phyloP scores from a whole-genome alignment of 306 rosid species.

The Dryas drummondii region DNA sequence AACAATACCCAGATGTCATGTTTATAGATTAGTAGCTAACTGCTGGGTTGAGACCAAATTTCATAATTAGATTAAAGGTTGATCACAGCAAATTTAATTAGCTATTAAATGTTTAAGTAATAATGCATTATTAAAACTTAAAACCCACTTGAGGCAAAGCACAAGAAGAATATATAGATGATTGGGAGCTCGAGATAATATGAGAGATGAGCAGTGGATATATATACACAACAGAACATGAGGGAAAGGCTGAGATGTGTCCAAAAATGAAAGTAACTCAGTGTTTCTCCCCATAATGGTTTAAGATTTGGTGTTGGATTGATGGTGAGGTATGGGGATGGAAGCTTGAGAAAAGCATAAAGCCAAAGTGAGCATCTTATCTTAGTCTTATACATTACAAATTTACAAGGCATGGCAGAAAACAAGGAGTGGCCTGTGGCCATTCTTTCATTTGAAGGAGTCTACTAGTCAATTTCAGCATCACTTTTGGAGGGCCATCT shows the following conservation, averaged over 20 bases:
- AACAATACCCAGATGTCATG: constrained; percentile 2
- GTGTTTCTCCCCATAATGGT: constrained; percentile 28
- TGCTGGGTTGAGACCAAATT: constrained; percentile 2
- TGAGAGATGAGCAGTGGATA: too few relatives aligned
- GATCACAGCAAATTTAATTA: neutral
- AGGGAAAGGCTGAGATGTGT: neutral
- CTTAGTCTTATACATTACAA: constrained; percentile 26
- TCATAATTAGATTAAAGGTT: neutral
- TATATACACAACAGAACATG: neutral
- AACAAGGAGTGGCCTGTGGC: constrained; percentile 32
- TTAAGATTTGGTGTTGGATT: constrained; percentile 34
- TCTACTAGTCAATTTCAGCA: constrained; percentile 36
- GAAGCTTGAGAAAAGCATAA: constrained; percentile 32
- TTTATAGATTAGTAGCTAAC: neutral
- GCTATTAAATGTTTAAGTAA: too few relatives aligned
- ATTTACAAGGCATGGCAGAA: constrained; percentile 29
- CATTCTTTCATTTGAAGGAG: constrained; percentile 34
- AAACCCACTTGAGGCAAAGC: neutral
- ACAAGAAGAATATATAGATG: neutral
- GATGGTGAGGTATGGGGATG: constrained; percentile 26
- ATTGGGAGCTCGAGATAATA: neutral
- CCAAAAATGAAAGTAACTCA: constrained; percentile 12
- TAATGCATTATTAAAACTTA: neutral
- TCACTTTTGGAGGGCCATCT: constrained; percentile 38
- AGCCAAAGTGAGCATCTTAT: constrained; percentile 46